phyloP scores from a whole-genome alignment of 495 filamentous ascomycete species.

The Neohortaea acidophila region DNA sequence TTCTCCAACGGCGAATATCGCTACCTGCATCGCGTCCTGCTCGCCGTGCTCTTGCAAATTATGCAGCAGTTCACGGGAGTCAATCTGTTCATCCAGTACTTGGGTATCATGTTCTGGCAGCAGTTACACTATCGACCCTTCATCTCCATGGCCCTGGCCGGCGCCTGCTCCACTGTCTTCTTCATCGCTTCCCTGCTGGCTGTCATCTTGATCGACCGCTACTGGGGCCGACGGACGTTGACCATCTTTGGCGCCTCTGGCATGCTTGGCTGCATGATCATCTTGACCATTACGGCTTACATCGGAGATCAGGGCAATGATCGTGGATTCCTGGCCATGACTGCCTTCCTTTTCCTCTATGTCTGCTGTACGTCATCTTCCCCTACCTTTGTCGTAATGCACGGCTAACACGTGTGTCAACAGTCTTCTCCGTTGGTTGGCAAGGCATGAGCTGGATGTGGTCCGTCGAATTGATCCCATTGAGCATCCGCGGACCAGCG shows the following conservation, averaged over 20 bases:
- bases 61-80: conserved; percentile 57
- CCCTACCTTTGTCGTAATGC: neutral
- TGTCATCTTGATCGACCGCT: conserved; percentile 53
- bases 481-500: conserved; percentile 56
- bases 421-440: conserved; percentile 46
- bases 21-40: conserved; percentile 53
- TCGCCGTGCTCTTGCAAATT: conserved; percentile 56
- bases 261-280: conserved; percentile 53
- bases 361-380: conserved; percentile 34
- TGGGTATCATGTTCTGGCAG: conserved; percentile 46
- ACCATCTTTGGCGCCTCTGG: conserved; percentile 60
- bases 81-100: conserved; percentile 63
- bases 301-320: conserved; percentile 18
- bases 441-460: conserved; percentile 67
- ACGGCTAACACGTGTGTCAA: neutral
- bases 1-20: conserved; percentile 58
- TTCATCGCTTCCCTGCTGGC: conserved; percentile 58
- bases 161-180: conserved; percentile 59
- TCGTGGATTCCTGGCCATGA: conserved; percentile 32
- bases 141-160: conserved; percentile 51
- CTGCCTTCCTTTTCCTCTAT: conserved; percentile 56
- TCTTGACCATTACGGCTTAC: conserved; percentile 40
- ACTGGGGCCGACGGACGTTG: conserved; percentile 48
- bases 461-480: conserved; percentile 56
- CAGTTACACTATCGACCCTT: conserved; percentile 40